Percentiles rank a stretch among this genome's conserved stretches.
These are phyloP conservation scores for Penicillium pulvis DNA, from an alignment of 495 filamentous ascomycete species.

Conservation along the genomic window DNA sequence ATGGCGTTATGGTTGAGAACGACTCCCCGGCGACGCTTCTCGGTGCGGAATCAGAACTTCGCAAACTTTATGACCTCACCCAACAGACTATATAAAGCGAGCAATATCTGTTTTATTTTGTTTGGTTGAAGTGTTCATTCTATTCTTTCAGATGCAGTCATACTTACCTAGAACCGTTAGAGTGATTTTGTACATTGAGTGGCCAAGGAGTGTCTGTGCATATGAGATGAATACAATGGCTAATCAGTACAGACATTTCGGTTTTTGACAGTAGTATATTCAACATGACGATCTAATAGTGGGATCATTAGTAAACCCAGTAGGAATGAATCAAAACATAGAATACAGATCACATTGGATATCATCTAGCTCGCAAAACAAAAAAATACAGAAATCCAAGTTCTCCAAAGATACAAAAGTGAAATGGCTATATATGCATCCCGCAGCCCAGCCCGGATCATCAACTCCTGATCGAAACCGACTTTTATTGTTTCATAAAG, in stretches of 20 bases:
- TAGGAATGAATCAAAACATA: slow-evolving; percentile 8
- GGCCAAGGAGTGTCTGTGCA: too few species aligned
- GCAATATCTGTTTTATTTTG: too few species aligned
- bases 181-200: too few species aligned
- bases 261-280: too few species aligned
- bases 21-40: slow-evolving; percentile 24
- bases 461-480: slow-evolving; percentile 26
- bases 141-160: too few species aligned
- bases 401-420: slow-evolving; percentile 18
- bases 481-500: slow-evolving; percentile 15
- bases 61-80: slow-evolving; percentile 4
- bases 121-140: too few species aligned
- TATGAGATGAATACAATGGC: too few species aligned
- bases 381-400: slow-evolving; percentile 21
- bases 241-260: too few species aligned
- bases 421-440: slow-evolving; percentile 18
- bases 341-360: slow-evolving; percentile 38
- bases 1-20: slow-evolving; percentile 24
- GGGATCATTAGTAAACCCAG: too few species aligned
- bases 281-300: too few species aligned
- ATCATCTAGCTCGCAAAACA: slow-evolving; percentile 32
- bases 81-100: background rate
- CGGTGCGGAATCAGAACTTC: background rate
- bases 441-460: slow-evolving; percentile 17
- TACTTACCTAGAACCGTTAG: too few species aligned